Conservation (phyloP, 2,329 filamentous ascomycete species). For the Claviceps pusilla region DNA sequence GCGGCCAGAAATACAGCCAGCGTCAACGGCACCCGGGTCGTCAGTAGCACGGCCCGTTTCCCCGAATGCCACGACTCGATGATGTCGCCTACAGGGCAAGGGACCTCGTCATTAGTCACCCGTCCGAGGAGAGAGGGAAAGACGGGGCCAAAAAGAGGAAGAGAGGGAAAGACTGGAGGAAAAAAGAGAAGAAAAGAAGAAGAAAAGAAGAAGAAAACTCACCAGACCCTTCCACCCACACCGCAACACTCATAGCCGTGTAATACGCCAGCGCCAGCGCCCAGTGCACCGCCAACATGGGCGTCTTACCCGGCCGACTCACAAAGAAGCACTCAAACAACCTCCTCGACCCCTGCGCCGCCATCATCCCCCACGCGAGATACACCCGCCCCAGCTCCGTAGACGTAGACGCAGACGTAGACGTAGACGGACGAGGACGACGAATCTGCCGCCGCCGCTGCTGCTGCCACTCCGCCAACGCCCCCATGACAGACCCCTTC, state of each 20-base stretch:
- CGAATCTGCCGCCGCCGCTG: background rate
- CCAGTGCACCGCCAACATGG: slow-evolving; percentile 82
- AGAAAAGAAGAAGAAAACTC: slow-evolving; percentile 15
- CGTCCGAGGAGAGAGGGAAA: background rate
- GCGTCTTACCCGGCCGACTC: slow-evolving; percentile 45
- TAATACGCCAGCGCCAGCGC: slow-evolving; percentile 67
- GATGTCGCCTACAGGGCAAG: slow-evolving; percentile 11
- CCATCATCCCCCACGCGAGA: slow-evolving; percentile 57
- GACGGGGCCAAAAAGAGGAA: background rate
- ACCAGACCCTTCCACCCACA: slow-evolving; percentile 78
- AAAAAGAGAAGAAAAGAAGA: background rate
- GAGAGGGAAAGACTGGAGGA: background rate
- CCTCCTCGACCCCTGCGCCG: slow-evolving; percentile 58
- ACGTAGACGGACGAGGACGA: no score
- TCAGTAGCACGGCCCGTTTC: slow-evolving; percentile 8
- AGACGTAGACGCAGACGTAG: slow-evolving; percentile 2
- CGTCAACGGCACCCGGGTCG: slow-evolving; percentile 25
- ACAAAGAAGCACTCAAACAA: slow-evolving; percentile 60
- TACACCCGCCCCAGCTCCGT: slow-evolving; percentile 49
- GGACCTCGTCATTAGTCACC: slow-evolving; percentile 8
- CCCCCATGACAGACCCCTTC: slow-evolving; percentile 37
- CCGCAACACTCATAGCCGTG: slow-evolving; percentile 50
- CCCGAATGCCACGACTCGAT: slow-evolving; percentile 18
- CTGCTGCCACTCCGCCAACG: slow-evolving; percentile 26
- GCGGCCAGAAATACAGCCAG: slow-evolving; percentile 52